Base-by-base conservation (phyloP, 176 grass and related monocot species). In the Oryza punctata region DNA sequence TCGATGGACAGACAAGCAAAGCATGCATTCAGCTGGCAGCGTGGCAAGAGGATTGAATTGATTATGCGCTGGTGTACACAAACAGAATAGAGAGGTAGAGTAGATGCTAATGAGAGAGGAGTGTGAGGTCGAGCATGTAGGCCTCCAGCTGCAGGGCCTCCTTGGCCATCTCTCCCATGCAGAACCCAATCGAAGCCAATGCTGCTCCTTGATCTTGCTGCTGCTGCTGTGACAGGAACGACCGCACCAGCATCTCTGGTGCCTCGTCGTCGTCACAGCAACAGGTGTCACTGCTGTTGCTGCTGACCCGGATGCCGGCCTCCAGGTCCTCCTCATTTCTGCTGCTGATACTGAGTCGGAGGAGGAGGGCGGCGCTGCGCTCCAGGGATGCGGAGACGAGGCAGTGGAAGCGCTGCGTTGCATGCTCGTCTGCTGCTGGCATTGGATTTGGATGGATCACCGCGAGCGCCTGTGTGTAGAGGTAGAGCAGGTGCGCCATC, bases 401-500 rank as follows among this genome's bases (percentile, higher is more conserved):
- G 46, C 63, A 57, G 44, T 77, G 84, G 79, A 97, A 92, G 33
- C 88, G 84, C 52, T 84, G 87, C 25, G 87, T 61, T 19, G 91
- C 71, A 12, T 50, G 10, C 12, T 9, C 21, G 4, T 38, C n/a
- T 10, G 38, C 40, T 40, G 40, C 76, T 14, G 5, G 76, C 12
- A 15, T 0, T 78, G 15, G 30, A 32, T 3, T 32, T 32, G 30
- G 4, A 45, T 16, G 49, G 16, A 14, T 47, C 45, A 13, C 11
- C 54, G 69, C 77, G 16, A 82, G 72, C 6, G 66, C 76, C 32
- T 87, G 35, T 26, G 80, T 75, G 83, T 77, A 94, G 57, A 94
- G 78, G 32, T 84, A 87, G 27, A 97, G 76, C 32, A 97, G 57
- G 75, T 92, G 85, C 40, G 35, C 59, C 64, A 91, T 91, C 88